Base-by-base conservation (phyloP, 306 rosid species). In the Citrullus mucosospermus region DNA sequence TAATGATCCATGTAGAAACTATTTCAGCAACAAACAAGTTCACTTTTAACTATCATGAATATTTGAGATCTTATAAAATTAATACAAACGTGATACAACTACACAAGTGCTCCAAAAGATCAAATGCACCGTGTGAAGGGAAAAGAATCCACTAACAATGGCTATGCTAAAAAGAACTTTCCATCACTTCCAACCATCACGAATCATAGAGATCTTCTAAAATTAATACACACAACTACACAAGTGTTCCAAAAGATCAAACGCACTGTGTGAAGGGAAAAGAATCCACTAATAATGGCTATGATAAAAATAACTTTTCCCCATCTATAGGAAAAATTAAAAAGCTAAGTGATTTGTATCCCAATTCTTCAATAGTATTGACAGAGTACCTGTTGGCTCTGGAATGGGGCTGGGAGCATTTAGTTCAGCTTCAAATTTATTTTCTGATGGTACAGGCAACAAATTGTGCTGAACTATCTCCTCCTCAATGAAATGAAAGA, bases 401-500 rank as follows among this genome's bases (percentile, higher is more conserved):
- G 81, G 89, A 79, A 82, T 85, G 76, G 96, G 86, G 75, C 81
- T 82, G 60, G 93, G 83, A 25, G 83, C 81, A 81, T 84, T 87
- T 41, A 83, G 77, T 62, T 88, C 97, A 20, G 85, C 25, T 50
- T 95, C 97, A 56, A 60, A 81, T 17, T 76, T 80, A 73, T 34
- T 81, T 59, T 92, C 98, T 0, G 94, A 79, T 22, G 76, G 71
- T 50, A 79, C 68, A 8, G 93, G 75, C 6, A 71, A 79, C 20
- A 80, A 82, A 83, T 85, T 89, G 25, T 86, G 93, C 75, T 80
- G 88, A 22, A 79, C 56, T 3, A 61, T 83, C 34, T 20, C 98
- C 32, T 91, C 96, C 4, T 91, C 93, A 28, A 85, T 48, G 68
- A 85, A 92, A 59, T 95, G 99, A 80, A 95, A 89, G 59, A 95